Percentiles rank a stretch among this genome's conserved stretches.
These are phyloP conservation scores for Hippophae tibetana DNA, from an alignment of 306 rosid species.

Conservation along the genomic window DNA sequence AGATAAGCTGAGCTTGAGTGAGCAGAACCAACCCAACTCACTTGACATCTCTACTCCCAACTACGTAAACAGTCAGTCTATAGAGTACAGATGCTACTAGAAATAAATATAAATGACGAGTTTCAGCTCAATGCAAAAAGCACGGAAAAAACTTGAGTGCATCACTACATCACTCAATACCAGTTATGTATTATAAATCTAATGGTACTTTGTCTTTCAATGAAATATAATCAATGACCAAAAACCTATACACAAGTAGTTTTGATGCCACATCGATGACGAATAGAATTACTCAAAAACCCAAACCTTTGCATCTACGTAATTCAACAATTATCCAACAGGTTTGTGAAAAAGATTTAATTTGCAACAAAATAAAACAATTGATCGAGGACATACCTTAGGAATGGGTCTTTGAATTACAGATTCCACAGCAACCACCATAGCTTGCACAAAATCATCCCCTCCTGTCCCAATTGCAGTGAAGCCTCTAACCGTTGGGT, in stretches of 20 bases:
- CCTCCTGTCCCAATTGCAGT: slow-evolving; percentile 97
- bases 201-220: too few relatives aligned
- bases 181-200: too few relatives aligned
- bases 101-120: too few relatives aligned
- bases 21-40: too few relatives aligned
- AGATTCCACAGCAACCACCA: slow-evolving; percentile 88
- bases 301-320: not conserved
- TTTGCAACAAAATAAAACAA: not conserved
- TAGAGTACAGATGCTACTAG: too few relatives aligned
- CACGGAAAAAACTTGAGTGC: too few relatives aligned
- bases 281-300: not conserved
- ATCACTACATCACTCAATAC: too few relatives aligned
- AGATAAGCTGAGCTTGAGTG: too few relatives aligned
- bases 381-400: slow-evolving; percentile 30
- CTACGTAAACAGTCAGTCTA: too few relatives aligned
- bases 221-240: not conserved
- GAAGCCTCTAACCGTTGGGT: slow-evolving; percentile 83
- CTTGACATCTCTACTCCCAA: too few relatives aligned
- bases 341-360: not conserved
- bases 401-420: slow-evolving; percentile 77
- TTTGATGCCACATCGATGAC: not conserved
- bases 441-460: slow-evolving; percentile 81
- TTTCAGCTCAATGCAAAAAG: too few relatives aligned
- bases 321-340: not conserved
- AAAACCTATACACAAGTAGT: not conserved